Conservation (phyloP, 108 stramenopile species). For the Pseudonitzschia multiseries region DNA sequence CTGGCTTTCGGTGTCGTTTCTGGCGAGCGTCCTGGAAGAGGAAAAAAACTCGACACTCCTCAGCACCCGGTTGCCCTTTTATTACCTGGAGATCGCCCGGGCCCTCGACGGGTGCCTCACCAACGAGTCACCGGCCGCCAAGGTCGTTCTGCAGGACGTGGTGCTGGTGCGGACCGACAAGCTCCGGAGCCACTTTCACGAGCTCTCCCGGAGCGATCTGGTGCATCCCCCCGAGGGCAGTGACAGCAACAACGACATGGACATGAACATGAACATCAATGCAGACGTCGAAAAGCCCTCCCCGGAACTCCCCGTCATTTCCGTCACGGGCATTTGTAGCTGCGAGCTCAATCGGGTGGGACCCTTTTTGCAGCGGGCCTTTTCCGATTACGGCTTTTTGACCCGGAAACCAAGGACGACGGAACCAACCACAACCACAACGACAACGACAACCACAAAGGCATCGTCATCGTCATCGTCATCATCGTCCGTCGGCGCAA, state of each 20-base stretch:
- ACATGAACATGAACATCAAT: neutral
- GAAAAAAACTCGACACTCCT: constrained; percentile 48
- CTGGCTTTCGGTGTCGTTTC: constrained; percentile 47
- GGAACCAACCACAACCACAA: too few relatives aligned
- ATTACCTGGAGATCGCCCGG: constrained; percentile 71
- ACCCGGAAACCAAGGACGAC: neutral
- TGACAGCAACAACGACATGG: constrained; percentile 11
- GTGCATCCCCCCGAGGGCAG: constrained; percentile 12
- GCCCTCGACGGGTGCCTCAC: constrained; percentile 12
- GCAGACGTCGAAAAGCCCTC: neutral
- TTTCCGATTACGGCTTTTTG: constrained; percentile 39
- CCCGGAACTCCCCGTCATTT: constrained; percentile 34
- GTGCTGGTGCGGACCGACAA: constrained; percentile 69
- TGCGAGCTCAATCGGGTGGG: constrained; percentile 69
- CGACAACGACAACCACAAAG: neutral
- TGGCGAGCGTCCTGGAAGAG: constrained; percentile 54
- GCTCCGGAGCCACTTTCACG: constrained; percentile 74
- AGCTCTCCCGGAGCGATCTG: constrained; percentile 48
- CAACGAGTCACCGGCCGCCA: constrained; percentile 26
- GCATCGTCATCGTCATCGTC: neutral
- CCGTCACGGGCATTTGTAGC: constrained; percentile 76
- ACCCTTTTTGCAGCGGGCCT: constrained; percentile 60
- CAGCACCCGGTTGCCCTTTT: constrained; percentile 58
- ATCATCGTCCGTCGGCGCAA: neutral
- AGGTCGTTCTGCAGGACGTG: constrained; percentile 70